Evolutionary conservation across 2,329 filamentous ascomycete species (phyloP).

Genomic region (Epichloe festucae): DNA sequence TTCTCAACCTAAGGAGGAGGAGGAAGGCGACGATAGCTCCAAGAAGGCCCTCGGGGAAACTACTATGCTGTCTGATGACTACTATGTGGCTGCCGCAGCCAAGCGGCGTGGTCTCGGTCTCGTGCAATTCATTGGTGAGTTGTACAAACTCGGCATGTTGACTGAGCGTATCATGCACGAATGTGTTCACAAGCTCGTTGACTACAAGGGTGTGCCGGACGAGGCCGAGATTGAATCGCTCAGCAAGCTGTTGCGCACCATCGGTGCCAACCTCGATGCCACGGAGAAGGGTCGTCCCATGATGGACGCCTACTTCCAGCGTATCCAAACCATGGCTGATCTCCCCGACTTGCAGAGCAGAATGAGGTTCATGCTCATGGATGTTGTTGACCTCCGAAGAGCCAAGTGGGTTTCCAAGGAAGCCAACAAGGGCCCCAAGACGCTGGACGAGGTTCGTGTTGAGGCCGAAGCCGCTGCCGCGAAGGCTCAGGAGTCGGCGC

Average conservation of each 20-base stretch:
- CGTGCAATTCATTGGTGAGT: conserved; percentile 97
- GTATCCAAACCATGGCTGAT: conserved; percentile 72
- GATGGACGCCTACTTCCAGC: conserved; percentile 88
- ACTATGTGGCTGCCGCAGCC: conserved; percentile 84
- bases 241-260: conserved; percentile 81
- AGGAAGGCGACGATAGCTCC: conserved; percentile 40
- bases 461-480: conserved; percentile 70
- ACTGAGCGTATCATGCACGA: conserved; percentile 99
- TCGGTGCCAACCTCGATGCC: conserved; percentile 74
- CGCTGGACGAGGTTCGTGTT: conserved; percentile 79
- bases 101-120: conserved; percentile 96
- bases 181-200: conserved; percentile 92
- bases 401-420: conserved; percentile 78
- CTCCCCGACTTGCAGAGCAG: conserved; percentile 73
- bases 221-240: conserved; percentile 95
- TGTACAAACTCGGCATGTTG: conserved; percentile 97
- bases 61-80: conserved; percentile 84
- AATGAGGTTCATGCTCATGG: conserved; percentile 93
- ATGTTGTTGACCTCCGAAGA: conserved; percentile 73
- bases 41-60: conserved; percentile 53
- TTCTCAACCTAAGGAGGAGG: conserved; percentile 52
- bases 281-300: conserved; percentile 72
- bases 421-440: conserved; percentile 89
- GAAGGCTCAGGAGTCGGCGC: conserved; percentile 63
- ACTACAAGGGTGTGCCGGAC: conserved; percentile 85